Base-by-base conservation (phyloP, 768 basidiomycete species). In the Tricholomella constricta region DNA sequence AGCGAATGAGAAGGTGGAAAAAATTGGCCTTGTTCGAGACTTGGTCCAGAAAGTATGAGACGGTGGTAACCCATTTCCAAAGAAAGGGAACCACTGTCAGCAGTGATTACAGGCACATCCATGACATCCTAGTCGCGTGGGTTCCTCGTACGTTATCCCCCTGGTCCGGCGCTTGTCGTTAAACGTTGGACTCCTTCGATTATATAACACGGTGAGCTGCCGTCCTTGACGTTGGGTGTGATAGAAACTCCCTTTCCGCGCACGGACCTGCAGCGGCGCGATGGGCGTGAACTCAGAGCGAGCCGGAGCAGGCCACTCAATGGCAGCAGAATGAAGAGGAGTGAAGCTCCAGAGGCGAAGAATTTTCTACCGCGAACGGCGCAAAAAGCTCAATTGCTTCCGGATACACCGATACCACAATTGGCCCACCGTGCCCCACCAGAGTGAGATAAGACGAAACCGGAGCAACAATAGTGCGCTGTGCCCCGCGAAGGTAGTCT, bases 401-500 rank as follows among this genome's bases (percentile, higher is more conserved):
- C 44, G n/a, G 10, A 6, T 4, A 29, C n/a, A 31, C n/a, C 29
- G 10, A 1, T 22, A 20, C 25, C 26, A 6, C 8, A 19, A 17
- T 31, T 45, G 26, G 44, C 44, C 44, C 44, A 45, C 44, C 44
- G 44, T 31, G 44, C 9, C 44, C 44, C 44, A 45, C 29, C n/a
- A 20, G 7, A 31, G 29, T 45, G 44, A 31, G 44, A 45, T 31
- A 31, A 31, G 44, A 45, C 44, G 19, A 45, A n/a, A 19, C 12
- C 6, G 44, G 31, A 42, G 41, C 23, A 26, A 3, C 36, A 3
- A 17, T 15, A 17, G 36, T 37, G n/a, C 36, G 36, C 29, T 37
- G 41, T 23, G 41, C 41, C 22, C 41, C 41, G 23, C 41, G 41
- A 42, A 42, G 23, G 41, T 8, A 42, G 41, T 25, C 22, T 23